phyloP scores from a whole-genome alignment of 2,329 filamentous ascomycete genomes.

The Scedosporium minutisporum region DNA sequence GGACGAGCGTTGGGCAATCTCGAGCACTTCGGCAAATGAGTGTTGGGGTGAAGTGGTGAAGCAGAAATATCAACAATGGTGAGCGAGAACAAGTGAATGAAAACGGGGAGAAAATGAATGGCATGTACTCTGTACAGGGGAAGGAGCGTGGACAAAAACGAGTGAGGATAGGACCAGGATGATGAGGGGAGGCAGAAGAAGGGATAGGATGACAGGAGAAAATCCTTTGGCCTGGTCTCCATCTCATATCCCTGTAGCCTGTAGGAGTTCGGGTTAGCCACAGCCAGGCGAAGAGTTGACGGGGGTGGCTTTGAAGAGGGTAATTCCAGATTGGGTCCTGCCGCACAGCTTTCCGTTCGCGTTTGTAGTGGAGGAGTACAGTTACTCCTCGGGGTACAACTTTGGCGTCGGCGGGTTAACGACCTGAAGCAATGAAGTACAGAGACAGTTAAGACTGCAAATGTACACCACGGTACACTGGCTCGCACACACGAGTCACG shows the following conservation, averaged over 20 bases:
- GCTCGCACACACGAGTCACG: too few species aligned
- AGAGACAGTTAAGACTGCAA: too few species aligned
- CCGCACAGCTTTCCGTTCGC: neutral
- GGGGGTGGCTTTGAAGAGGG: neutral
- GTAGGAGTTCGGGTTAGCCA: neutral
- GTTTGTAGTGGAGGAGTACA: too few species aligned
- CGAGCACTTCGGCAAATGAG: neutral
- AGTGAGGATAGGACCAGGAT: neutral
- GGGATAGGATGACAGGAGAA: too few species aligned
- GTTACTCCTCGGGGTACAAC: too few species aligned
- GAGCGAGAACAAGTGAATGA: neutral
- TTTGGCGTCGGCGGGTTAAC: too few species aligned
- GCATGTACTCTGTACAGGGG: neutral
- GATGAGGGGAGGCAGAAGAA: too few species aligned
- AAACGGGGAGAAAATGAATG: conserved; percentile 1
- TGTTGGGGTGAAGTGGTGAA: neutral
- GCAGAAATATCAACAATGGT: neutral
- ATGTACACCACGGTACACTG: too few species aligned
- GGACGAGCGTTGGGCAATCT: neutral
- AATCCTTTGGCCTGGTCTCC: too few species aligned
- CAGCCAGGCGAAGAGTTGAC: neutral
- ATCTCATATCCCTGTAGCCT: neutral
- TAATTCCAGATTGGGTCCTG: neutral
- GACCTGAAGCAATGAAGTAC: too few species aligned
- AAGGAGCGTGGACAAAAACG: neutral